These are phyloP conservation scores for Penicillium glabrum DNA, from an alignment of 2,329 filamentous ascomycete genomes.

Conservation along the genomic window DNA sequence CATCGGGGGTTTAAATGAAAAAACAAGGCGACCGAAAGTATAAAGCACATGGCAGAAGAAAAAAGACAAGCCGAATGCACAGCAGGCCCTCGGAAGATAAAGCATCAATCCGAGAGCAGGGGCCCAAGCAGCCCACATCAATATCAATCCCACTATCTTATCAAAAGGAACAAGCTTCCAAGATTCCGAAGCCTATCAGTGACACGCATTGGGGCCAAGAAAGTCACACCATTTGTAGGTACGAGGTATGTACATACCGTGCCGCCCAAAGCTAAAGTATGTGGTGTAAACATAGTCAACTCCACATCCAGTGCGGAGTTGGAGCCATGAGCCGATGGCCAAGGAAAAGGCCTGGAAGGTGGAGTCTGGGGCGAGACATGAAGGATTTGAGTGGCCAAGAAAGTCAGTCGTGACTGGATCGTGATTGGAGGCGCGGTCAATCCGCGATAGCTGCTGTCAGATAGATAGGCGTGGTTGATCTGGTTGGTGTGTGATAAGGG, in stretches of 20 bases:
- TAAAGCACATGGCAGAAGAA: not conserved
- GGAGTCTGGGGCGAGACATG: not conserved
- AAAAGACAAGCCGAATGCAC: not conserved
- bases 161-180: not conserved
- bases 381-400: not conserved
- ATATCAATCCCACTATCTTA: not conserved
- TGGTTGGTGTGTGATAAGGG: constrained; percentile 5
- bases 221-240: not conserved
- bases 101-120: not conserved
- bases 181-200: not conserved
- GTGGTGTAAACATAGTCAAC: not conserved
- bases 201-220: not conserved
- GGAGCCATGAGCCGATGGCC: not conserved
- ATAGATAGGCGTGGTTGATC: constrained; percentile 2
- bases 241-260: not conserved
- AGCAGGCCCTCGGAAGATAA: not conserved
- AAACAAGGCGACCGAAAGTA: not conserved
- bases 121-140: not conserved
- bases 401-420: not conserved
- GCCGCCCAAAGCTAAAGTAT: not conserved
- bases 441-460: not conserved
- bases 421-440: not conserved
- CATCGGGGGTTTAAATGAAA: not conserved
- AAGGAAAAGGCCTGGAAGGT: not conserved
- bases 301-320: not conserved